Evolutionary conservation across 1,139 yeast genomes (phyloP).

Genomic region (Debaryomyces coudertii): DNA sequence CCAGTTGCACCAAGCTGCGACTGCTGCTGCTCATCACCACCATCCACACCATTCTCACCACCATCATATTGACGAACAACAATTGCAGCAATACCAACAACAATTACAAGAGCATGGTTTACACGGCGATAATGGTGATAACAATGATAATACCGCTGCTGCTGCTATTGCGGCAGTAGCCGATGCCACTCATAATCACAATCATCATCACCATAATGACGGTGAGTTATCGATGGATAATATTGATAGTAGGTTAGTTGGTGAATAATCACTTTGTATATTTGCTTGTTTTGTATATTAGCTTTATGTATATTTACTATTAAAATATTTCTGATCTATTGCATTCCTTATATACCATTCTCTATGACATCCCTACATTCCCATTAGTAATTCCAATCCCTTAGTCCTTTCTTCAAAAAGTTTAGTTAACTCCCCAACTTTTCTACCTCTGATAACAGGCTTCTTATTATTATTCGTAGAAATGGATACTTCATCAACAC

Average conservation of each 20-base stretch:
- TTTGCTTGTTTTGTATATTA: constrained; percentile 10
- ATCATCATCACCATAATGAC: constrained; percentile 30
- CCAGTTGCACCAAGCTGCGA: constrained; percentile 43
- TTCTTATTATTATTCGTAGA: constrained; percentile 25
- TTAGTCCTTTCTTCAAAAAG: constrained; percentile 59
- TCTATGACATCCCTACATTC: constrained; percentile 25
- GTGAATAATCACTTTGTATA: constrained; percentile 30
- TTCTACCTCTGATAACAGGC: constrained; percentile 55
- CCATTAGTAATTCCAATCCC: constrained; percentile 52
- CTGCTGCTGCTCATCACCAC: constrained; percentile 43
- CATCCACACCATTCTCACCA: constrained; percentile 19
- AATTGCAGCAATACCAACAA: constrained; percentile 39
- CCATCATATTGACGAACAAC: constrained; percentile 33
- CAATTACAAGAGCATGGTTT: constrained; percentile 35
- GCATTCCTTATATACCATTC: not conserved
- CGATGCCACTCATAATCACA: constrained; percentile 34
- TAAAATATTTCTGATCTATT: constrained; percentile 1
- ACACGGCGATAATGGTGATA: constrained; percentile 28
- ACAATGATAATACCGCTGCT: constrained; percentile 32
- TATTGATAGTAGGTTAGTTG: constrained; percentile 51
- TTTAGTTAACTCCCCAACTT: constrained; percentile 58
- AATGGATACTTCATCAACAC: not conserved
- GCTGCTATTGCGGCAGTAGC: constrained; percentile 52
- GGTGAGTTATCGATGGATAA: constrained; percentile 50
- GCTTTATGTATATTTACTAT: constrained; percentile 9